Conservation (phyloP, 768 basidiomycete species). For the Trichaptum fuscoviolaceum region DNA sequence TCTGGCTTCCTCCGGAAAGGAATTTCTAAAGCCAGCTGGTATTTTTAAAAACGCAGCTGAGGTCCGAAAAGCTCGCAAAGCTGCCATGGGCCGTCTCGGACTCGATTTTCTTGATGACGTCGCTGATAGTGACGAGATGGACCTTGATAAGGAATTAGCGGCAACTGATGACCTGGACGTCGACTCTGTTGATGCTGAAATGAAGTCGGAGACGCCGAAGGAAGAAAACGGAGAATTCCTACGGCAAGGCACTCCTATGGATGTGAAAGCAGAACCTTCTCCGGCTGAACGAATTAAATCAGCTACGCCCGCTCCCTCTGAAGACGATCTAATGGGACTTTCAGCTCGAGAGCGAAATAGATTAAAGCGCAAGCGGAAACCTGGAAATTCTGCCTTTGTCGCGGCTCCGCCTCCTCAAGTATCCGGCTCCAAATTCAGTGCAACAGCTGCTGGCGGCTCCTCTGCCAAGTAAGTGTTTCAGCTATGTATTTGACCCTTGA, state of each 20-base stretch:
- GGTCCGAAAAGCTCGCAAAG: slow-evolving; percentile 81
- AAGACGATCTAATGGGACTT: slow-evolving; percentile 49
- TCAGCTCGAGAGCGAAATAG: slow-evolving; percentile 93
- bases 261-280: slow-evolving; percentile 24
- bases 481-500: not conserved
- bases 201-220: slow-evolving; percentile 1
- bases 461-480: slow-evolving; percentile 43
- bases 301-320: slow-evolving; percentile 45
- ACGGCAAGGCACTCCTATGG: slow-evolving; percentile 7
- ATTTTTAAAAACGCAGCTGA: slow-evolving; percentile 71
- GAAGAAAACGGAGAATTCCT: slow-evolving; percentile 14
- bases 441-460: slow-evolving; percentile 50
- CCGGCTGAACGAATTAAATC: slow-evolving; percentile 39
- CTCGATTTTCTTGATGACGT: slow-evolving; percentile 79
- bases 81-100: slow-evolving; percentile 84
- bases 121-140: slow-evolving; percentile 72
- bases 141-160: slow-evolving; percentile 77
- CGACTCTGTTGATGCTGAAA: slow-evolving; percentile 30
- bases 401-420: slow-evolving; percentile 54
- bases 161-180: slow-evolving; percentile 47
- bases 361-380: slow-evolving; percentile 90
- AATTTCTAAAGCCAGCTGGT: slow-evolving; percentile 72
- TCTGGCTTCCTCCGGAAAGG: slow-evolving; percentile 90
- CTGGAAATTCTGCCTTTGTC: slow-evolving; percentile 79
- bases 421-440: slow-evolving; percentile 54